phyloP scores from a whole-genome alignment of 345 rosid genomes.

The Punica granatum region DNA sequence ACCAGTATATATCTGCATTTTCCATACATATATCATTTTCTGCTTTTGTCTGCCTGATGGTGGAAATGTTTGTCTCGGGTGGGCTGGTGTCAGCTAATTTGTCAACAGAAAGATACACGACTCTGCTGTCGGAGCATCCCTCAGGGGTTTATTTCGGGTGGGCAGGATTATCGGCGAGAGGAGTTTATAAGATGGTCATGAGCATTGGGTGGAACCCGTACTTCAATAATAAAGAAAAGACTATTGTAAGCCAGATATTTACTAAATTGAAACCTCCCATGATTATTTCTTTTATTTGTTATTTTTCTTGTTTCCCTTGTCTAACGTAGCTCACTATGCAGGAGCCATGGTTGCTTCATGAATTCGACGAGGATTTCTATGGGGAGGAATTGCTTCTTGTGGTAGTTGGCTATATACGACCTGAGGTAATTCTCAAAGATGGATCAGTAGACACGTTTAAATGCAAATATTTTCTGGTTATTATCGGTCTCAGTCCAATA shows the following conservation, averaged over 20 bases:
- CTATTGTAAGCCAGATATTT: conserved; percentile 49
- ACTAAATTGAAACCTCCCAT: conserved; percentile 5
- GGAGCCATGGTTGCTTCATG: conserved; percentile 97
- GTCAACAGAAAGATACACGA: conserved; percentile 56
- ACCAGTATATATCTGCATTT: not conserved
- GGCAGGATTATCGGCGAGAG: conserved; percentile 65
- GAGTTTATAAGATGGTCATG: conserved; percentile 84
- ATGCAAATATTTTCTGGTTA: not conserved
- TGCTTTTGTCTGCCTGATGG: not conserved
- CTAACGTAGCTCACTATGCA: conserved; percentile 16
- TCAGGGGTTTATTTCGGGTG: conserved; percentile 95
- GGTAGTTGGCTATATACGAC: conserved; percentile 79
- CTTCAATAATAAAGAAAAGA: conserved; percentile 79
- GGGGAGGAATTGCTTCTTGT: conserved; percentile 76
- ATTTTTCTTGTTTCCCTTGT: not conserved
- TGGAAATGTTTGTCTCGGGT: not conserved
- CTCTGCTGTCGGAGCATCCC: conserved; percentile 56
- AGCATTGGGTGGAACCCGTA: conserved; percentile 95
- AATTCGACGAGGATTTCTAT: conserved; percentile 77
- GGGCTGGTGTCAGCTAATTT: conserved; percentile 59
- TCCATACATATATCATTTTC: not conserved
- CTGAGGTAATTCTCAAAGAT: conserved; percentile 43
- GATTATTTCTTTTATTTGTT: not conserved
- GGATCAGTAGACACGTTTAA: not conserved
- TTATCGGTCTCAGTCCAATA: not conserved